phyloP scores from a whole-genome alignment of 1,284 basidiomycete genomes.

The Mycosarcoma mackinlayi region DNA sequence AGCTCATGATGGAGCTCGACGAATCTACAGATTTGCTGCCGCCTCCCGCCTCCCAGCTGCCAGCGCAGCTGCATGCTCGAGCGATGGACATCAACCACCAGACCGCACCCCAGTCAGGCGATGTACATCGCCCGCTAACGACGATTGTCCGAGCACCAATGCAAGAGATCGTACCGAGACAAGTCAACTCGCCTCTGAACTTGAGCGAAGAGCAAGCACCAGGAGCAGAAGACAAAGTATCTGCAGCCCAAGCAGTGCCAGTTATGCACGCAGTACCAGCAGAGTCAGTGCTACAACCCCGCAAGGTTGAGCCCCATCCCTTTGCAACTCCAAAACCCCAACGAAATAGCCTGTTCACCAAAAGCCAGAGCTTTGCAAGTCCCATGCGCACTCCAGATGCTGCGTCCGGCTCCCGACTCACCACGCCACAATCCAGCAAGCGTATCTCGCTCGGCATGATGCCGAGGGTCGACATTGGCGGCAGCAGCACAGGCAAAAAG shows the following conservation, averaged over 20 bases:
- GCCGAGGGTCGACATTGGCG: conserved; percentile 30
- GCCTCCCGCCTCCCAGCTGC: conserved; percentile 22
- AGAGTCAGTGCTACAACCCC: neutral
- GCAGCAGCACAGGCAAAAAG: conserved; percentile 35
- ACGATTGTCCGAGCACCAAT: conserved; percentile 12
- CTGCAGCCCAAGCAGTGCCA: neutral
- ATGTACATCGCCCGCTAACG: neutral
- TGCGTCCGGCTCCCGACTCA: conserved; percentile 13
- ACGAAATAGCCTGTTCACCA: conserved; percentile 4
- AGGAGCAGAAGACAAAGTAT: neutral
- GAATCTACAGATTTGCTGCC: conserved; percentile 15
- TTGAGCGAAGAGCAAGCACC: neutral
- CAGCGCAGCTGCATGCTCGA: conserved; percentile 5
- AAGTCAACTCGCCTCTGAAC: neutral
- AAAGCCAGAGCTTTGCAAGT: conserved; percentile 9
- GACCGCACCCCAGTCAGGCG: neutral
- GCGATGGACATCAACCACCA: neutral
- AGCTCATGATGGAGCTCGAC: conserved; percentile 33
- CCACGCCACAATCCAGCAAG: conserved; percentile 36
- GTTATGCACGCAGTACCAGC: neutral
- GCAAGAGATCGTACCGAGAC: conserved; percentile 25
- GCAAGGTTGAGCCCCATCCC: conserved; percentile 10
- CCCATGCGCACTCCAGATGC: conserved; percentile 15
- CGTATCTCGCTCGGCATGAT: conserved; percentile 47
- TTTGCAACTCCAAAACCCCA: conserved; percentile 23